Percentiles rank a stretch among this genome's conserved stretches.
Conservation (phyloP, 2,329 filamentous ascomycete species). For the Biscogniauxia marginata region DNA sequence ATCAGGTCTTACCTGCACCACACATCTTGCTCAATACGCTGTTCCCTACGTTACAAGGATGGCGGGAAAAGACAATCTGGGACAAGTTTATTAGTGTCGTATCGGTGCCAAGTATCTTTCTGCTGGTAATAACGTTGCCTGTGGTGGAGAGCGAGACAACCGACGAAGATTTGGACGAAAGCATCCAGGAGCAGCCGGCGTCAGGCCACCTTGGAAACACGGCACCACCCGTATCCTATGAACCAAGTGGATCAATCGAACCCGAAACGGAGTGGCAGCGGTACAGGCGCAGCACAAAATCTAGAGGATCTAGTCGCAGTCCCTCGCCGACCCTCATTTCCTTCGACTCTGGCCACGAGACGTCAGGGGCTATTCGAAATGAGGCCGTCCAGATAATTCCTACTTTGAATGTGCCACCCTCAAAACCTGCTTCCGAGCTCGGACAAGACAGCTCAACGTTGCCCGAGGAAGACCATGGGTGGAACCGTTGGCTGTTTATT, state of each 20-base stretch:
- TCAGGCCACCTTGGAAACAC: slow-evolving; percentile 30
- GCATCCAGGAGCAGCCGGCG: slow-evolving; percentile 30
- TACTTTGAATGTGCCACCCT: slow-evolving; percentile 16
- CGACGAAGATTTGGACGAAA: slow-evolving; percentile 45
- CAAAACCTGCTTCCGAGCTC: slow-evolving; percentile 24
- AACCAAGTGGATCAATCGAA: slow-evolving; percentile 34
- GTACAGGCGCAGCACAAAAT: slow-evolving; percentile 50
- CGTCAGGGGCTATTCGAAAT: slow-evolving; percentile 7
- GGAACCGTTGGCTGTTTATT: slow-evolving; percentile 89
- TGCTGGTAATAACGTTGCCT: slow-evolving; percentile 86
- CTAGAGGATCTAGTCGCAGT: slow-evolving; percentile 29
- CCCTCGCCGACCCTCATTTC: slow-evolving; percentile 33
- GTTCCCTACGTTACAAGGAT: slow-evolving; percentile 83
- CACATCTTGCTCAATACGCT: slow-evolving; percentile 69
- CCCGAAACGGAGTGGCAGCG: slow-evolving; percentile 59
- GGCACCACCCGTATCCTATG: slow-evolving; percentile 36
- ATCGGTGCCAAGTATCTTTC: slow-evolving; percentile 85
- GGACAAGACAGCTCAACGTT: slow-evolving; percentile 28
- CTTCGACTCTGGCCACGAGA: slow-evolving; percentile 19
- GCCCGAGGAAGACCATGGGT: slow-evolving; percentile 52
- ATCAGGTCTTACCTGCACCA: slow-evolving; percentile 68
- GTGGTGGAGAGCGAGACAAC: slow-evolving; percentile 74
- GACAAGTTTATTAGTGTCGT: slow-evolving; percentile 79
- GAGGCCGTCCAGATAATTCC: slow-evolving; percentile 6
- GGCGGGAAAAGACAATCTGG: slow-evolving; percentile 79